A percentile compares a stretch with the other conserved stretches of the same genome.
These are phyloP conservation scores for Talaromyces sp. DNA, from an alignment of 2,329 filamentous ascomycete genomes.

Conservation along the genomic window DNA sequence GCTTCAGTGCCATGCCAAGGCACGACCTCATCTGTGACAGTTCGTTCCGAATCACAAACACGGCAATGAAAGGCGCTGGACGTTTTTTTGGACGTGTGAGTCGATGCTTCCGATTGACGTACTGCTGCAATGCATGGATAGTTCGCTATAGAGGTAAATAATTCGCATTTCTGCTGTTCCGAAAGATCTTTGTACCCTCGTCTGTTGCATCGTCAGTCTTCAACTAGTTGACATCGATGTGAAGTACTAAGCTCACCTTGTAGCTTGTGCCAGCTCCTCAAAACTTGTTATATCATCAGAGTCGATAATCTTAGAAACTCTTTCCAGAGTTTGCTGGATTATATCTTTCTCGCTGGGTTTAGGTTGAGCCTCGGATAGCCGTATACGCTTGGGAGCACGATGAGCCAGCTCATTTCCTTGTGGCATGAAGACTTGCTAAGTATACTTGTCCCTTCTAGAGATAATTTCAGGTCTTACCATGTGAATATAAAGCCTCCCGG, in stretches of 20 bases:
- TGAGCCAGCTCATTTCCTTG: slow-evolving; percentile 16
- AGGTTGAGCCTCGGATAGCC: slow-evolving; percentile 31
- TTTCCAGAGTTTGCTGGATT: slow-evolving; percentile 32
- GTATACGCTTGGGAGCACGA: slow-evolving; percentile 33
- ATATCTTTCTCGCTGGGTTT: slow-evolving; percentile 16
- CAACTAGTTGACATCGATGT: neutral
- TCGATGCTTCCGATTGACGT: slow-evolving; percentile 37
- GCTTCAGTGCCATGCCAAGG: slow-evolving; percentile 24
- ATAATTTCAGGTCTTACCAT: slow-evolving; percentile 3
- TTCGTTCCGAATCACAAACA: slow-evolving; percentile 36
- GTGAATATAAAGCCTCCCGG: neutral
- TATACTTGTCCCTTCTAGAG: neutral
- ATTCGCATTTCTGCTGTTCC: slow-evolving; percentile 51
- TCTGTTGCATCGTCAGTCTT: slow-evolving; percentile 32
- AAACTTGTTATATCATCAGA: slow-evolving; percentile 25
- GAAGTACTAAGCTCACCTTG: neutral
- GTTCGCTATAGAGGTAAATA: slow-evolving; percentile 55
- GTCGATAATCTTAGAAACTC: slow-evolving; percentile 35
- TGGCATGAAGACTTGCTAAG: neutral
- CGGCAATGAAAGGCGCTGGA: slow-evolving; percentile 30
- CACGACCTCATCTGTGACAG: slow-evolving; percentile 19
- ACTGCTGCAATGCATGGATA: slow-evolving; percentile 55
- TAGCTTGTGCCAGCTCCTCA: neutral
- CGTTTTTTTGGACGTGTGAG: slow-evolving; percentile 24
- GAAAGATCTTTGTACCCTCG: slow-evolving; percentile 46